Conservation (phyloP, 176 grass and related monocot genomes). For the Carex cristatella region DNA sequence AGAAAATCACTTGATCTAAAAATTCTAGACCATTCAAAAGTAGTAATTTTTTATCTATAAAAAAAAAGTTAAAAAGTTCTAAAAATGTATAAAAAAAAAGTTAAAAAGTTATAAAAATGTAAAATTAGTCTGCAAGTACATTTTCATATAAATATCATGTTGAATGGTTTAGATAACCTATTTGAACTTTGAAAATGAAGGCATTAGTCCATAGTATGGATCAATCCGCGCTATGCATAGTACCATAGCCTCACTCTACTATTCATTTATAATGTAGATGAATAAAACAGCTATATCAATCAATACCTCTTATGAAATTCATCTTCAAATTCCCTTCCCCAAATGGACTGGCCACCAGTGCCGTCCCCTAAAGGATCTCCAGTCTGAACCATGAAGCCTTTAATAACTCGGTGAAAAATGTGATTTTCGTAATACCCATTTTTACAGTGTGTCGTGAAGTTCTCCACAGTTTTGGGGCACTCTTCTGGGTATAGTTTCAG, state of each 20-base stretch:
- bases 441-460: constrained; percentile 94
- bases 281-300: background rate
- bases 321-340: constrained; percentile 97
- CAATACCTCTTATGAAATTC: constrained; percentile 93
- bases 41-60: too few species aligned
- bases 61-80: too few species aligned
- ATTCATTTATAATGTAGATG: background rate
- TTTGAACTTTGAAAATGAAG: too few species aligned
- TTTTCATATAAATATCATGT: too few species aligned
- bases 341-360: constrained; percentile 97
- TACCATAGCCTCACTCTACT: background rate
- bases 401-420: constrained; percentile 97
- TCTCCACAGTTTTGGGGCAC: constrained; percentile 98
- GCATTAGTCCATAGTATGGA: too few species aligned
- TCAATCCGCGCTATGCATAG: too few species aligned
- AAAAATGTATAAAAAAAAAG: too few species aligned
- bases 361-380: constrained; percentile 98
- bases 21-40: too few species aligned
- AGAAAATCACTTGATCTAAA: too few species aligned
- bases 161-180: too few species aligned
- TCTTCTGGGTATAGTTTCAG: constrained; percentile 94
- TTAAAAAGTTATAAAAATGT: too few species aligned
- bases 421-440: constrained; percentile 98
- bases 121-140: too few species aligned
- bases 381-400: constrained; percentile 95